Evolutionary conservation across 176 grass and related monocot species (phyloP).

Genomic region (Triticum monococcum): DNA sequence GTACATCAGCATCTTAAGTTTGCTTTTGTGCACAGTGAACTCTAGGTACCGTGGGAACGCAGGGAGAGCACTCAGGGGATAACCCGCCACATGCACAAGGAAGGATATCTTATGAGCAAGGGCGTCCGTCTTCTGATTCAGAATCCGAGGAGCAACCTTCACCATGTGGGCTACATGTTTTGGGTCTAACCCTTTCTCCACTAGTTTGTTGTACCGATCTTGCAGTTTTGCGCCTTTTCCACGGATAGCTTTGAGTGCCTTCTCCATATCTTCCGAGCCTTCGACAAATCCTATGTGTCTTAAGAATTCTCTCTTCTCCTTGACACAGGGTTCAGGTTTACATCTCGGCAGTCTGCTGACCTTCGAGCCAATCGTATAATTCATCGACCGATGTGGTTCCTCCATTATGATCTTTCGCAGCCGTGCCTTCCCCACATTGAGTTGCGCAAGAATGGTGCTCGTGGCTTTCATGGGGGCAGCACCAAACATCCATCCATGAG

Average conservation of each 20-base stretch:
- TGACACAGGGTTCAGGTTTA: conserved; percentile 24
- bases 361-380: conserved; percentile 44
- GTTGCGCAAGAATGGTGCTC: conserved; percentile 36
- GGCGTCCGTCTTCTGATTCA: conserved; percentile 58
- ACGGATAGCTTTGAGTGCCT: conserved; percentile 48
- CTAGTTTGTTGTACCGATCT: conserved; percentile 44
- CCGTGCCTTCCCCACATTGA: conserved; percentile 33
- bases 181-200: conserved; percentile 41
- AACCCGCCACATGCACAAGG: conserved; percentile 39
- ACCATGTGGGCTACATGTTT: conserved; percentile 45
- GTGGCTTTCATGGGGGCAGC: conserved; percentile 31
- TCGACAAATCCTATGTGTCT: conserved; percentile 43
- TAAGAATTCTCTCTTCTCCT: conserved; percentile 47
- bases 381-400: conserved; percentile 38
- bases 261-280: conserved; percentile 44
- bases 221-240: conserved; percentile 58
- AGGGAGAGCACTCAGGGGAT: conserved; percentile 38
- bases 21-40: conserved; percentile 45
- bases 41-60: conserved; percentile 13
- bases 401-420: conserved; percentile 51
- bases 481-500: conserved; percentile 39
- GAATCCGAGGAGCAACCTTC: conserved; percentile 41
- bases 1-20: conserved; percentile 52
- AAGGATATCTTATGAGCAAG: conserved; percentile 50
- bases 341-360: conserved; percentile 25